A percentile compares a stretch with the other conserved stretches of the same genome.
These are phyloP conservation scores for Potentilla sterilis DNA, from an alignment of 306 rosid genomes.

Conservation along the genomic window DNA sequence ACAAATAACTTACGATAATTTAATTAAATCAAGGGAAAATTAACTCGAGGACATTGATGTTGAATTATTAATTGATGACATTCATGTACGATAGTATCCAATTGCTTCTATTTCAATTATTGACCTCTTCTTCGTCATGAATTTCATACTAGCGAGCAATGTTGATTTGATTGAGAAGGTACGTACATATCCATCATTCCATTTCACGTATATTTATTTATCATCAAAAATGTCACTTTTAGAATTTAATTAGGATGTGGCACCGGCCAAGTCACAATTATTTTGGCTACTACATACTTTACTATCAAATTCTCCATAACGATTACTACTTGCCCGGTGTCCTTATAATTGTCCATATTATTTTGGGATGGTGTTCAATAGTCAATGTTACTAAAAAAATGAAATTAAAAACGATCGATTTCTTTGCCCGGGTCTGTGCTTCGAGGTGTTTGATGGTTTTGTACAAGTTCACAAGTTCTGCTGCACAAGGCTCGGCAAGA, in stretches of 20 bases:
- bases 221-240: neutral
- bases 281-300: slow-evolving; percentile 17
- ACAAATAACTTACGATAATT: too few relatives aligned
- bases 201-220: neutral
- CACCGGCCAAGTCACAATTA: slow-evolving; percentile 3
- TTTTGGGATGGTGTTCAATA: neutral
- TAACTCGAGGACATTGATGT: neutral
- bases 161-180: neutral
- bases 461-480: too few relatives aligned
- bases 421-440: too few relatives aligned
- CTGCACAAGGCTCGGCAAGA: too few relatives aligned
- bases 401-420: too few relatives aligned
- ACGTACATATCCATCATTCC: slow-evolving; percentile 1
- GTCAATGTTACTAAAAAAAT: too few relatives aligned
- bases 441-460: too few relatives aligned
- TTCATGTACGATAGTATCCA: neutral
- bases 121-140: neutral
- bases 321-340: neutral
- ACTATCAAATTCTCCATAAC: slow-evolving; percentile 17
- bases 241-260: slow-evolving; percentile 1
- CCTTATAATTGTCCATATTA: neutral
- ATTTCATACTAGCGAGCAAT: neutral
- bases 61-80: neutral
- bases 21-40: too few relatives aligned
- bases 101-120: neutral